Evolutionary conservation across 2,329 filamentous ascomycete species (phyloP).

Genomic region (Neurospora sp.): DNA sequence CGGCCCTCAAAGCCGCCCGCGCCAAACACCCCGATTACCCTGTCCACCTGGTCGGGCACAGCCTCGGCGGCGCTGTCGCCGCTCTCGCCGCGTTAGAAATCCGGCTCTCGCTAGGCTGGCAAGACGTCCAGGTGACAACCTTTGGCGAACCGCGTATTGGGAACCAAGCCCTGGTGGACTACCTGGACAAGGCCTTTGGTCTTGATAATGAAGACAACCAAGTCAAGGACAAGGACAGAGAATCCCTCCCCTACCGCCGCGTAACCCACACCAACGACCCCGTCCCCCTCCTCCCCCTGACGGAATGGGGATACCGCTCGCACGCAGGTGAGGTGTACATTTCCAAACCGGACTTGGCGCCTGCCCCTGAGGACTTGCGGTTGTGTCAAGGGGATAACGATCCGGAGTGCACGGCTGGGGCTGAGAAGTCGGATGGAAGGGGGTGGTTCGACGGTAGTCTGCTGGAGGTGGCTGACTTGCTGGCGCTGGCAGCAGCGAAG

Average conservation of each 20-base stretch:
- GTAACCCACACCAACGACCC: conserved; percentile 84
- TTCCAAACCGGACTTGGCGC: conserved; percentile 58
- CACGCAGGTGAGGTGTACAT: conserved; percentile 89
- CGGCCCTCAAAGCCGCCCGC: conserved; percentile 51
- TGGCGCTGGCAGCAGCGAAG: background rate
- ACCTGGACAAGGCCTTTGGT: conserved; percentile 43
- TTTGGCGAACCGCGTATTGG: conserved; percentile 78
- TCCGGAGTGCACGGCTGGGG: conserved; percentile 57
- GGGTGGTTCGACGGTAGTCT: conserved; percentile 1
- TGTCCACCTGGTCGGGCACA: conserved; percentile 78
- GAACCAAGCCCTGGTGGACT: conserved; percentile 45
- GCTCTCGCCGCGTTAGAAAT: conserved; percentile 80
- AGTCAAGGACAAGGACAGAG: conserved; percentile 15
- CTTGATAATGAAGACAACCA: conserved; percentile 26
- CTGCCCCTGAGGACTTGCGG: conserved; percentile 56
- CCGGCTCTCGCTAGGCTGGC: conserved; percentile 59
- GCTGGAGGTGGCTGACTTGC: background rate
- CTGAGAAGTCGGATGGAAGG: conserved; percentile 28
- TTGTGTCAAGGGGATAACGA: conserved; percentile 67
- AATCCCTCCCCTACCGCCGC: conserved; percentile 48
- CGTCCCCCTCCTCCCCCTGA: conserved; percentile 74
- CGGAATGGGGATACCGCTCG: conserved; percentile 78
- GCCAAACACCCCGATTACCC: conserved; percentile 58
- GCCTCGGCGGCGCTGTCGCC: conserved; percentile 84
- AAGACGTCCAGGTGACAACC: conserved; percentile 69